Evolutionary conservation across 805 yeast species (phyloP).

Genomic region (Pichia manshurica): DNA sequence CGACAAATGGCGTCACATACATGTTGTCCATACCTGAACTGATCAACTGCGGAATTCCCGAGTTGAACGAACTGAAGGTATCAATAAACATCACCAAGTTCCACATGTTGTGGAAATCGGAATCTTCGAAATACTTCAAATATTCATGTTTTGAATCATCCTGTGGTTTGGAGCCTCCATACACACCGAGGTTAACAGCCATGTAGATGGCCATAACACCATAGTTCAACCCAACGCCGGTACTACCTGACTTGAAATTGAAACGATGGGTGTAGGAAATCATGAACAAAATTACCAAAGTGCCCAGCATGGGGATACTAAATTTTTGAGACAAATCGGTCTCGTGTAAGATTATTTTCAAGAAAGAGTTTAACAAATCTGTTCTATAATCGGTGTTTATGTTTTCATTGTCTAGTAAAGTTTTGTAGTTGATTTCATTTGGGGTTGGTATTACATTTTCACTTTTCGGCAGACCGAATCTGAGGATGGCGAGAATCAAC

Average conservation of each 20-base stretch:
- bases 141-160: slow-evolving; percentile 1
- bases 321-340: slow-evolving; percentile 13
- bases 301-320: slow-evolving; percentile 19
- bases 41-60: slow-evolving; percentile 21
- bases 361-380: slow-evolving; percentile 18
- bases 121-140: slow-evolving; percentile 11
- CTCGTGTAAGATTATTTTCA: slow-evolving; percentile 17
- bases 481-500: slow-evolving; percentile 17
- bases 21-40: slow-evolving; percentile 10
- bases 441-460: slow-evolving; percentile 5
- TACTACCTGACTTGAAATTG: slow-evolving; percentile 18
- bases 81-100: slow-evolving; percentile 19
- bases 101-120: slow-evolving; percentile 21
- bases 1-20: slow-evolving; percentile 6
- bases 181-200: slow-evolving; percentile 20
- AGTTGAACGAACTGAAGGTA: slow-evolving; percentile 19
- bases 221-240: slow-evolving; percentile 15
- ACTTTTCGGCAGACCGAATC: slow-evolving; percentile 15
- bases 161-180: background rate
- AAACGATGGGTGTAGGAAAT: slow-evolving; percentile 16
- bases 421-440: slow-evolving; percentile 7
- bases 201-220: slow-evolving; percentile 19
- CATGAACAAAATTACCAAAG: slow-evolving; percentile 18
- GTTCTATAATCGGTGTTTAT: slow-evolving; percentile 15
- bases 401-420: slow-evolving; percentile 7